phyloP scores from a whole-genome alignment of 176 grass and related monocot species.

The Aegilops umbellulata region DNA sequence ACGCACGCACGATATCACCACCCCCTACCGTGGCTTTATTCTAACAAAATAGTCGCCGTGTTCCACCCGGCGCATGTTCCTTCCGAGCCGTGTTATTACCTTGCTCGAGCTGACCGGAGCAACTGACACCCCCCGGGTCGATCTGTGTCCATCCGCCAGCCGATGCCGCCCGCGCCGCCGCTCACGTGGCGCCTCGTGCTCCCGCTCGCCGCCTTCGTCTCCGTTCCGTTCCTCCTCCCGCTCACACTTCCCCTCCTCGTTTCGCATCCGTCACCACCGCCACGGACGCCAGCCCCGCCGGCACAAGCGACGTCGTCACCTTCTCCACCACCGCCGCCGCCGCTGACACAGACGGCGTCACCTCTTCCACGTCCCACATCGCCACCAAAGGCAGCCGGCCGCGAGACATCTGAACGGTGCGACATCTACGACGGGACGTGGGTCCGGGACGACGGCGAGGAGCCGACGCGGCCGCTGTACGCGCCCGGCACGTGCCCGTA shows the following conservation, averaged over 20 bases:
- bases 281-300: neutral
- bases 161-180: conserved; percentile 24
- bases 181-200: conserved; percentile 28
- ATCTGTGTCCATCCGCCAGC: neutral
- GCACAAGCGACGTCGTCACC: neutral
- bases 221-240: conserved; percentile 53
- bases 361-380: neutral
- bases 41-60: too few species aligned
- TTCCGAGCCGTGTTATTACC: too few species aligned
- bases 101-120: too few species aligned
- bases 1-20: too few species aligned
- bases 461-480: conserved; percentile 58
- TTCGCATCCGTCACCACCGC: neutral
- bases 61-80: too few species aligned
- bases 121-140: too few species aligned
- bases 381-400: neutral
- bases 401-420: conserved; percentile 23
- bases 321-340: neutral
- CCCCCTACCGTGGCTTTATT: too few species aligned
- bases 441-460: conserved; percentile 52
- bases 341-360: neutral
- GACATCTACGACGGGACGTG: conserved; percentile 81
- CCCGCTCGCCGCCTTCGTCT: conserved; percentile 46
- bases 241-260: conserved; percentile 28
- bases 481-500: conserved; percentile 70